Base-by-base conservation (phyloP, 2,329 filamentous ascomycete species). In the Apiospora sp. region DNA sequence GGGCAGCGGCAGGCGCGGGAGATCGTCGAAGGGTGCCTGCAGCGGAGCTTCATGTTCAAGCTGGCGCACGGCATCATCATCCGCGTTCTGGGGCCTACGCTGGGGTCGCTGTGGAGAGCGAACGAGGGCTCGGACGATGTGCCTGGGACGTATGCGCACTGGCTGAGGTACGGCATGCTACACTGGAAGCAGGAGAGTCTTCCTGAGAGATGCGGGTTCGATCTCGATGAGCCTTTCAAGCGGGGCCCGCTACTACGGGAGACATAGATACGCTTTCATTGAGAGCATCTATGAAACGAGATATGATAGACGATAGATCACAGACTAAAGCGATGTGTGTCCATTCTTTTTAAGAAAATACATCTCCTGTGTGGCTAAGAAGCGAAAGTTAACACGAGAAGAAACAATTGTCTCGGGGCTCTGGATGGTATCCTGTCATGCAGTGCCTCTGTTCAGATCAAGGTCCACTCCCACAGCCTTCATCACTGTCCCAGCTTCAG, bases 31-130 rank as follows among this genome's bases (percentile, higher is more conserved):
- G 82, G 76, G 0, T 87, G 86, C 72, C 77, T 90, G n/a, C 77
- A 75, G 19, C 81, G 78, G 72, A 88, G 87, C 74, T 90, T 88
- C 77, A 85, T 84, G 1, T 87, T 90, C 78, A 90, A 90, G 79
- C 78, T 90, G 10, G 87, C 87, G 0, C 87, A 89, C 74, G 88
- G 88, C 0, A 75, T 89, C 34, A 89, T 89, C 34, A 67, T 89
- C 12, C 81, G 84, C 48, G 83, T 89, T 0, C 79, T 84, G 37
- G 85, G 85, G 0, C 81, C 84, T 24, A 90, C 88, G 0, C 78
- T 90, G 14, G 87, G 87, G 0, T 87, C 86, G 37, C 75, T 88
- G 44, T 90, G 88, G 88, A 84, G 86, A 77, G 84, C 83, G 46
- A 75, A 89, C 75, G 78, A 80, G 2, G 88, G 86, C 1, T 84